Conservation (phyloP, 768 basidiomycete species). For the Amanita rubescens region DNA sequence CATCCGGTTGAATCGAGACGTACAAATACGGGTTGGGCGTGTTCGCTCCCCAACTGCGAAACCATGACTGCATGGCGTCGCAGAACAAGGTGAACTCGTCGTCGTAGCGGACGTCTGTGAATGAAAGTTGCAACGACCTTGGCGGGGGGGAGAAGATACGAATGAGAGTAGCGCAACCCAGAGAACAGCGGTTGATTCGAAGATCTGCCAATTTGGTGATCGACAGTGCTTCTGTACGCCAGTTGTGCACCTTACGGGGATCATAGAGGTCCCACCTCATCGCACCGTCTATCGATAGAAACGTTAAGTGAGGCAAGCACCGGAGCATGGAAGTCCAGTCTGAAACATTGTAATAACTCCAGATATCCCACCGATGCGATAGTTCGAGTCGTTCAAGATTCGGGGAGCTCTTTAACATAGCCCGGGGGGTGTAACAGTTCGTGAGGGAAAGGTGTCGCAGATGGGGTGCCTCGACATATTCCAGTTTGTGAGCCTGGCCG, state of each 20-base stretch:
- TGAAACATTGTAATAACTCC: not conserved
- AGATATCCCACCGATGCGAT: not conserved
- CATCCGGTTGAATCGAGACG: not conserved
- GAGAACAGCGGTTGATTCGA: slow-evolving; percentile 1
- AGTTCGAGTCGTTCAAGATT: not conserved
- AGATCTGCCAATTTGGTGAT: not conserved
- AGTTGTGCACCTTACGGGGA: not conserved
- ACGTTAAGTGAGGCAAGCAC: not conserved
- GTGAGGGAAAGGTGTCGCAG: not conserved
- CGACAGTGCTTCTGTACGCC: not conserved
- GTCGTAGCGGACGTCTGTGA: not conserved
- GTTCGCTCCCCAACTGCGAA: not conserved
- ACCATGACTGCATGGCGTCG: not conserved
- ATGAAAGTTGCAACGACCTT: not conserved
- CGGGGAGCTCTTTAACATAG: not conserved
- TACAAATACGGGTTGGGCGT: not conserved
- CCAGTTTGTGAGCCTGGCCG: not conserved
- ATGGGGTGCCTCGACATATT: not conserved
- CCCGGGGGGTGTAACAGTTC: not conserved
- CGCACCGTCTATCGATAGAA: not conserved
- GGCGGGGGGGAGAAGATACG: not conserved
- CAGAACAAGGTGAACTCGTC: not conserved
- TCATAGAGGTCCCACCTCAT: not conserved
- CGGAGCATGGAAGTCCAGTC: not conserved
- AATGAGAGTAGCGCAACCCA: not conserved